phyloP scores from a whole-genome alignment of 805 yeast genomes.

The Scheffersomyces coipomensis region DNA sequence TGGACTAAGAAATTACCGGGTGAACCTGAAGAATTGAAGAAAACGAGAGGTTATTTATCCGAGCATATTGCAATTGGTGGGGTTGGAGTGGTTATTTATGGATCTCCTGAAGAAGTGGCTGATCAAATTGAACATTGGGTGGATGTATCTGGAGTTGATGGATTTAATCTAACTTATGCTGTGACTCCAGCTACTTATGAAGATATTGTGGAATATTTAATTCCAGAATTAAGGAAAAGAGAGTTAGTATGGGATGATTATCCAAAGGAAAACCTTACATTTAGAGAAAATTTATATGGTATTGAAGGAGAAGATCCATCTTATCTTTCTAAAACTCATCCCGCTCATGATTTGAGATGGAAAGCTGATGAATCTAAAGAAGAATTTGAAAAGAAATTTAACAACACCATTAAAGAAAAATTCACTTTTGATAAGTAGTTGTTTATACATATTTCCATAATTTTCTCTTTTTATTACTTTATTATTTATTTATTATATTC shows the following conservation, averaged over 20 bases:
- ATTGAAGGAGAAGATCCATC: constrained; percentile 18
- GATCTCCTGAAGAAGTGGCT: constrained; percentile 37
- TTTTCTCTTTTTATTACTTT: no score
- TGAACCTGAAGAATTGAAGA: constrained; percentile 15
- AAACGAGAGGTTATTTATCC: constrained; percentile 24
- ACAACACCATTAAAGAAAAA: constrained; percentile 2
- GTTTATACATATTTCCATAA: no score
- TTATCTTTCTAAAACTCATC: constrained; percentile 14
- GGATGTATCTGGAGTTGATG: constrained; percentile 39
- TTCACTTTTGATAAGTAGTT: constrained; percentile 1
- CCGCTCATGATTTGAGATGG: constrained; percentile 22
- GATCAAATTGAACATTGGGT: constrained; percentile 39
- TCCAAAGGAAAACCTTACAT: constrained; percentile 30
- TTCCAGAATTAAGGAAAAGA: constrained; percentile 36
- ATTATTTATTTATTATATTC: no score
- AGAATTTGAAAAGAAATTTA: constrained; percentile 19
- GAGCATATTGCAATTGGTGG: constrained; percentile 26
- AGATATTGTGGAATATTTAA: constrained; percentile 33
- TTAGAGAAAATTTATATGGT: constrained; percentile 36
- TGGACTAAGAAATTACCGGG: constrained; percentile 33
- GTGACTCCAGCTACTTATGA: constrained; percentile 33
- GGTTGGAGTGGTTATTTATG: constrained; percentile 31
- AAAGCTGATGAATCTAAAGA: constrained; percentile 23
- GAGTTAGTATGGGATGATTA: constrained; percentile 37
- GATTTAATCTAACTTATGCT: constrained; percentile 41